These are phyloP conservation scores for Boletus rex-veris DNA, from an alignment of 768 basidiomycete genomes.

Conservation along the genomic window DNA sequence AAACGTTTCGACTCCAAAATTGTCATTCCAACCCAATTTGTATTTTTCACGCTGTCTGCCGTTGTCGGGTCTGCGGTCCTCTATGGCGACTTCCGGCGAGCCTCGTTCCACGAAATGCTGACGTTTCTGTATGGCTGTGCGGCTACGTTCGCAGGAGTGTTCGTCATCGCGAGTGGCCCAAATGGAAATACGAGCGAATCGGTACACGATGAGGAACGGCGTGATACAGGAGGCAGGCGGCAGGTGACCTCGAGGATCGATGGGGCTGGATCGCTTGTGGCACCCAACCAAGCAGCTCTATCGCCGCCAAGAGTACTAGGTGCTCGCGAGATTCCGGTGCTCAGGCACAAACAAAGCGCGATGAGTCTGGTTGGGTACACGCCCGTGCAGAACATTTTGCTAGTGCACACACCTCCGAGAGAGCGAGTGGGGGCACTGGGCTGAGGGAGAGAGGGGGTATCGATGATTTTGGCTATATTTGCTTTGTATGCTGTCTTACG, in stretches of 20 bases:
- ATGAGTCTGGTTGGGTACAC: constrained; percentile 68
- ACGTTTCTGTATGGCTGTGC: constrained; percentile 85
- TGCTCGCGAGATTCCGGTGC: constrained; percentile 40
- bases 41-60: constrained; percentile 89
- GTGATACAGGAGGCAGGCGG: constrained; percentile 29
- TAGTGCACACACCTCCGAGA: constrained; percentile 63
- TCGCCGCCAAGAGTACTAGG: constrained; percentile 45
- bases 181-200: constrained; percentile 27
- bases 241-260: constrained; percentile 29
- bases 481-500: no score
- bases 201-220: constrained; percentile 28
- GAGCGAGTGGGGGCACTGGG: constrained; percentile 30
- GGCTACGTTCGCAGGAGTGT: constrained; percentile 88
- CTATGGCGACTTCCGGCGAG: constrained; percentile 87
- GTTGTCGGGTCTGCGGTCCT: constrained; percentile 91
- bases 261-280: constrained; percentile 20
- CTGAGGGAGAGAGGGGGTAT: constrained; percentile 27
- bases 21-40: constrained; percentile 94
- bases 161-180: constrained; percentile 75
- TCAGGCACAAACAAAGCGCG: constrained; percentile 53
- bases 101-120: constrained; percentile 75
- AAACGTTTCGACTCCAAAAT: constrained; percentile 94
- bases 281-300: constrained; percentile 39
- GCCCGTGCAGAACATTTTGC: constrained; percentile 69
- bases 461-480: no score